Base-by-base conservation (phyloP, 768 basidiomycete species). In the Boletus vermiculosoides region DNA sequence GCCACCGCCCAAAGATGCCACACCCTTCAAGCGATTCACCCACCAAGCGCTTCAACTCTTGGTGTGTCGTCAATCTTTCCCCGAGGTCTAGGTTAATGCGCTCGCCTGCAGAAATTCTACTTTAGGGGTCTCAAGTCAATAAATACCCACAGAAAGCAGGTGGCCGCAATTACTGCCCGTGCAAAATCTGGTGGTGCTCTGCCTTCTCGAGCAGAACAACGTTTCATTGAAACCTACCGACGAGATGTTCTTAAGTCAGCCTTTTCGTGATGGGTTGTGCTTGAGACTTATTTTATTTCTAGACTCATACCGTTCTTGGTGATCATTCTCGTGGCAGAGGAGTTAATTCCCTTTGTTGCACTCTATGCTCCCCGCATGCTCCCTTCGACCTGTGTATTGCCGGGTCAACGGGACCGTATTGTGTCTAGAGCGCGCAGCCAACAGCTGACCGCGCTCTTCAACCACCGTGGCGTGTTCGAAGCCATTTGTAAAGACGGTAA, bases 371-470 rank as follows among this genome's bases (percentile, higher is more conserved):
- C 92, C 2, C 83, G 81, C 66, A 80, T 92, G 76, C 83, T 94
- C 28, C 92, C 92, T 1, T 93, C 91, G 3, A 94, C 92, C 0
- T 93, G 91, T 66, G 79, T 94, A 53, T 80, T 94, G 6, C 89
- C 92, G 2, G 85, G 88, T 13, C 92, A 94, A 73, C 83, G 77
- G 66, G 69, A 87, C 76, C 74, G 93, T 74, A 77, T 87, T 74
- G 66, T 77, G 69, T 59, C 78, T 69, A 77, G 84, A 74, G 70
- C 78, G 65, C 62, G 79, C 72, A 66, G 82, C 37, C 71, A 65
- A 54, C 74, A 85, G 63, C 76, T 82, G 15, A 64, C 73, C 6
- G 74, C 77, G 55, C 64, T 78, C 2, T 54, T 70, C 13, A 62
- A 67, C n/a, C 73, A 81, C 55, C 73, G 73, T 22, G 53, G 60